Evolutionary conservation across 805 yeast species (phyloP).

Genomic region (Ogataea methanolica): DNA sequence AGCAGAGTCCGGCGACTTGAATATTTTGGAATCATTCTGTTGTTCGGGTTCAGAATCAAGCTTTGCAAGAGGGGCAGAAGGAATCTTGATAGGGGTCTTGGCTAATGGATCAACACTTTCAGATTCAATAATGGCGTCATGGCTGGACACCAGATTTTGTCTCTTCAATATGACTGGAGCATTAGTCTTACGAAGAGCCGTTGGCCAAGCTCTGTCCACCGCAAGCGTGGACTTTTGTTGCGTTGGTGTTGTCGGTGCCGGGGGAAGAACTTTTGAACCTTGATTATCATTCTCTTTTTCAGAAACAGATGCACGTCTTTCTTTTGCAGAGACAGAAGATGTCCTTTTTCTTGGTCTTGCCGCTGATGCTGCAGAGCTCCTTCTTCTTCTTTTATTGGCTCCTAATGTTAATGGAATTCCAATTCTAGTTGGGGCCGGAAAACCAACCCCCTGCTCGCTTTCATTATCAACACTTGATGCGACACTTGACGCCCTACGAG

Average conservation of each 20-base stretch:
- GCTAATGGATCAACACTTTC: constrained; percentile 1
- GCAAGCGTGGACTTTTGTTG: too few relatives aligned
- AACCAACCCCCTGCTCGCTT: constrained; percentile 1
- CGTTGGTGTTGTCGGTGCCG: background rate
- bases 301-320: background rate
- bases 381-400: constrained; percentile 24
- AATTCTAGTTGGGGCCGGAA: constrained; percentile 4
- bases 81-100: background rate
- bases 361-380: constrained; percentile 28
- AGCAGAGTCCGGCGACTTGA: too few relatives aligned
- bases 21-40: background rate
- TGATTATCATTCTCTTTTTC: too few relatives aligned
- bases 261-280: too few relatives aligned
- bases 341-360: background rate
- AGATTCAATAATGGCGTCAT: too few relatives aligned
- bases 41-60: background rate
- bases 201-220: too few relatives aligned
- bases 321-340: background rate
- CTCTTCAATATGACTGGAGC: background rate
- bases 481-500: background rate
- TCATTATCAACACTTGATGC: constrained; percentile 4
- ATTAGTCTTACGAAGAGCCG: too few relatives aligned
- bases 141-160: background rate
- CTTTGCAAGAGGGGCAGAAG: background rate
- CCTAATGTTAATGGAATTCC: constrained; percentile 8